Conservation (phyloP, 306 rosid genomes). For the Acacia melanoxylon region DNA sequence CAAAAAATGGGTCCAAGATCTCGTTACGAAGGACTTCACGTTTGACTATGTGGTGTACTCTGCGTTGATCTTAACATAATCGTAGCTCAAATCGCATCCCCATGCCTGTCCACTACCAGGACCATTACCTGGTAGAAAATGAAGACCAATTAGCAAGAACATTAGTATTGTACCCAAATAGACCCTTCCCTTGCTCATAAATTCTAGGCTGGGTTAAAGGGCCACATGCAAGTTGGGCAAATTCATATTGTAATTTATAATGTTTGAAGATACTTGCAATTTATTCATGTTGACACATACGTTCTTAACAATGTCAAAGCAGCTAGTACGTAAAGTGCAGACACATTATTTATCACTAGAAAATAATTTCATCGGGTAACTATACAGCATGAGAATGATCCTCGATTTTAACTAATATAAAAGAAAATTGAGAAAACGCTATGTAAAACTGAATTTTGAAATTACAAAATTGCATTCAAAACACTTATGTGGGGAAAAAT, state of each 20-base stretch:
- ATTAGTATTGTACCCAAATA: not conserved
- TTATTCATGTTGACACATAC: not conserved
- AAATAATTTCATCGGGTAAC: not conserved
- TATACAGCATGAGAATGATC: not conserved
- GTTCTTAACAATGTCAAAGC: not conserved
- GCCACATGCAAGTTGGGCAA: too few species aligned
- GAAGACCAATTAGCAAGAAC: slow-evolving; percentile 6
- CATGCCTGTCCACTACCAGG: slow-evolving; percentile 82
- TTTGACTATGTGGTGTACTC: slow-evolving; percentile 47
- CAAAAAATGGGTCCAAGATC: not conserved
- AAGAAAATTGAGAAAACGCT: not conserved
- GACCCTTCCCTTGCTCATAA: not conserved
- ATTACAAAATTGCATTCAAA: not conserved
- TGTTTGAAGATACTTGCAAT: not conserved
- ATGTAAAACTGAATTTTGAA: not conserved
- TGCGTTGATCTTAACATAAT: slow-evolving; percentile 87
- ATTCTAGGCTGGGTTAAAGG: not conserved
- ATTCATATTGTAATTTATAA: too few species aligned
- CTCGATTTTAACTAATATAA: not conserved
- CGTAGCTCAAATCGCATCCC: slow-evolving; percentile 83
- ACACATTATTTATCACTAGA: not conserved
- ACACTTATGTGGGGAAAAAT: not conserved
- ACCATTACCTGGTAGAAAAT: slow-evolving; percentile 62
- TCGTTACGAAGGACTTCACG: not conserved
- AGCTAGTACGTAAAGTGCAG: not conserved